A percentile compares a stretch with the other conserved stretches of the same genome.
phyloP scores from a whole-genome alignment of 768 basidiomycete genomes.

The Sistotremastrum niveocremeum region DNA sequence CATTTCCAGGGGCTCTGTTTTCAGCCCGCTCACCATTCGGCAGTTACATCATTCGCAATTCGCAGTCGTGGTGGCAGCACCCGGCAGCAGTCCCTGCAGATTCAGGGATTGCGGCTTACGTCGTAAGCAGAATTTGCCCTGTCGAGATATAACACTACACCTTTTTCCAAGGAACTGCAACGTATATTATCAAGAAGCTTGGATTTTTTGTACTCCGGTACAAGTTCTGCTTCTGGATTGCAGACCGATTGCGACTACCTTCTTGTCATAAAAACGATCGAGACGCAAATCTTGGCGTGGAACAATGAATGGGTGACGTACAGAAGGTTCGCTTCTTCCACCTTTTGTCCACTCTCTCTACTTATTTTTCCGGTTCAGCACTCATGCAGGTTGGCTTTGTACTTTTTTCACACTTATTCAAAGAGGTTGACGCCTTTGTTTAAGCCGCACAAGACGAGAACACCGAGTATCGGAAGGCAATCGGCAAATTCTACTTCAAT shows the following conservation, averaged over 20 bases:
- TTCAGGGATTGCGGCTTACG: constrained; percentile 58
- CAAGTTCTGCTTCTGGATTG: constrained; percentile 66
- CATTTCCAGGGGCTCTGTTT: neutral
- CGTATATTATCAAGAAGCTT: constrained; percentile 79
- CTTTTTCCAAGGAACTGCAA: constrained; percentile 55
- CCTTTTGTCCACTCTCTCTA: neutral
- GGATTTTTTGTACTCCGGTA: constrained; percentile 81
- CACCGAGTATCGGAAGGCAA: constrained; percentile 33
- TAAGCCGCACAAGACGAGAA: no score
- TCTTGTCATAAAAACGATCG: constrained; percentile 70
- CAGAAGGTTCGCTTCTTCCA: constrained; percentile 4
- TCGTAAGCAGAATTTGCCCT: constrained; percentile 32
- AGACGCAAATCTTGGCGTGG: constrained; percentile 57
- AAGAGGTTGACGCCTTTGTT: no score
- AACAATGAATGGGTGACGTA: constrained; percentile 35
- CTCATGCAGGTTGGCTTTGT: constrained; percentile 15
- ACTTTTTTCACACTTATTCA: constrained; percentile 6
- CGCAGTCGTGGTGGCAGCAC: constrained; percentile 57
- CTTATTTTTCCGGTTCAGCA: neutral
- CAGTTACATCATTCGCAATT: constrained; percentile 81
- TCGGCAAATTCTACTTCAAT: constrained; percentile 66
- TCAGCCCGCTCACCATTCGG: constrained; percentile 5
- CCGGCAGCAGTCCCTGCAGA: constrained; percentile 54
- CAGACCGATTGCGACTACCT: constrained; percentile 78
- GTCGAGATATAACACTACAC: constrained; percentile 1